A percentile compares a stretch with the other conserved stretches of the same genome.
These are phyloP conservation scores for Plasmodium cynomolgi DNA, from an alignment of 169 alveolate species.

Conservation along the genomic window DNA sequence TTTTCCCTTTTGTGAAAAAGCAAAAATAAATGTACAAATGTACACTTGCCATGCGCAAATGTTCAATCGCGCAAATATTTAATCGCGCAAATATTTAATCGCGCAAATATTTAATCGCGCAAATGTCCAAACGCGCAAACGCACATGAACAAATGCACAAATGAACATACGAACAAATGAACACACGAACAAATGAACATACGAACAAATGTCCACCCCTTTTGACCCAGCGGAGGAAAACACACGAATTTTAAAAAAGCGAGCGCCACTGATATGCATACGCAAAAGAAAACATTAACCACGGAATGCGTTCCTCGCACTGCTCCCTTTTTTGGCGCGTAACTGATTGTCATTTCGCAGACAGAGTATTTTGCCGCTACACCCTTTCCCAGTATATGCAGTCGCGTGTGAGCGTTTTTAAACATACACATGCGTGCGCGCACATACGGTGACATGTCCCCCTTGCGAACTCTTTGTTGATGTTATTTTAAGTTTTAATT, in stretches of 20 bases:
- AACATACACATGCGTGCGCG: neutral
- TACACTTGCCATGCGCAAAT: neutral
- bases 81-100: too few relatives aligned
- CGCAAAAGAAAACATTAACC: neutral
- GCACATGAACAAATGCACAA: neutral
- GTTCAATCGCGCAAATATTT: neutral
- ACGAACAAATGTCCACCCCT: neutral
- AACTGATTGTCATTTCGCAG: neutral
- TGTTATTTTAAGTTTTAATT: constrained; percentile 66
- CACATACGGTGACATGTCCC: neutral
- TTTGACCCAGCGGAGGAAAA: neutral
- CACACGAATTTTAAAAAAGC: neutral
- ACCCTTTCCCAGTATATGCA: neutral
- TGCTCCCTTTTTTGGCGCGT: neutral
- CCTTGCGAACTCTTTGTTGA: neutral
- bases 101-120: too few relatives aligned
- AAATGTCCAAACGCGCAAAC: neutral
- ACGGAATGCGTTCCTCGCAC: neutral
- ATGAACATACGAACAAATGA: neutral
- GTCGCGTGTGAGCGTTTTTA: neutral
- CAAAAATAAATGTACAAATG: neutral
- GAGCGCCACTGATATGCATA: neutral
- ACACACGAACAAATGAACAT: neutral
- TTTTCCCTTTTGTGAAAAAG: constrained; percentile 35
- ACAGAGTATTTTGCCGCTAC: neutral